These are phyloP conservation scores for Biscogniauxia sp. DNA, from an alignment of 2,329 filamentous ascomycete genomes.

Conservation along the genomic window DNA sequence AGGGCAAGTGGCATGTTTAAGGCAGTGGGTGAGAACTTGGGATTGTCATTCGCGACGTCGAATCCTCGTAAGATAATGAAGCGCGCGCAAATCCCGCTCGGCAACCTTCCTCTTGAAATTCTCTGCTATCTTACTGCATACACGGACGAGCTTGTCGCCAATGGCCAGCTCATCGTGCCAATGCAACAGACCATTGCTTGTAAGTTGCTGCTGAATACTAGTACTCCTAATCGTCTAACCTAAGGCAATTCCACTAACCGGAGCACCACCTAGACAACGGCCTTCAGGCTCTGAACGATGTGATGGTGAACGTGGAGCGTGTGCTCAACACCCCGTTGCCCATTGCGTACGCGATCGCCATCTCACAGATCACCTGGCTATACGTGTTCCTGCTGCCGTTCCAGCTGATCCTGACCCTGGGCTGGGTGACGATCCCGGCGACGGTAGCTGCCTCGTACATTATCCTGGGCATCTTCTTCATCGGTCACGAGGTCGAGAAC, in stretches of 20 bases:
- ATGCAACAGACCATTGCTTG: slow-evolving; percentile 59
- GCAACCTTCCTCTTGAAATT: slow-evolving; percentile 82
- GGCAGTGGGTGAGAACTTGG: slow-evolving; percentile 67
- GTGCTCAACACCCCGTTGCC: slow-evolving; percentile 81
- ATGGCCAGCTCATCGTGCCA: slow-evolving; percentile 53
- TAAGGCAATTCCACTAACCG: slow-evolving; percentile 24
- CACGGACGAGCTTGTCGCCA: slow-evolving; percentile 57
- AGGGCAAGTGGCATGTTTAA: slow-evolving; percentile 56
- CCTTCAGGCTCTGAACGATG: slow-evolving; percentile 66
- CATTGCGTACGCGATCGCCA: slow-evolving; percentile 79
- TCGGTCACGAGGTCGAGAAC: slow-evolving; percentile 81
- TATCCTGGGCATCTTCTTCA: slow-evolving; percentile 71
- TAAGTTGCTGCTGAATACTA: slow-evolving; percentile 16
- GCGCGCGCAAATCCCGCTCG: slow-evolving; percentile 67
- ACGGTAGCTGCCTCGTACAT: slow-evolving; percentile 74
- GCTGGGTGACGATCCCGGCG: slow-evolving; percentile 76
- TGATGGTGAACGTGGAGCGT: slow-evolving; percentile 69
- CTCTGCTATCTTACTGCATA: slow-evolving; percentile 69
- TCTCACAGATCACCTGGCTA: slow-evolving; percentile 82
- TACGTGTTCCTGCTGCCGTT: slow-evolving; percentile 81
- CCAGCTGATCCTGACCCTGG: slow-evolving; percentile 64
- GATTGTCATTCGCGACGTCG: slow-evolving; percentile 71
- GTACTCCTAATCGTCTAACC: slow-evolving; percentile 11
- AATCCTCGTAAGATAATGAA: slow-evolving; percentile 80
- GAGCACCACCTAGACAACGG: slow-evolving; percentile 47